Base-by-base conservation (phyloP, 1,284 basidiomycete genomes). In the Malassezia sp. region DNA sequence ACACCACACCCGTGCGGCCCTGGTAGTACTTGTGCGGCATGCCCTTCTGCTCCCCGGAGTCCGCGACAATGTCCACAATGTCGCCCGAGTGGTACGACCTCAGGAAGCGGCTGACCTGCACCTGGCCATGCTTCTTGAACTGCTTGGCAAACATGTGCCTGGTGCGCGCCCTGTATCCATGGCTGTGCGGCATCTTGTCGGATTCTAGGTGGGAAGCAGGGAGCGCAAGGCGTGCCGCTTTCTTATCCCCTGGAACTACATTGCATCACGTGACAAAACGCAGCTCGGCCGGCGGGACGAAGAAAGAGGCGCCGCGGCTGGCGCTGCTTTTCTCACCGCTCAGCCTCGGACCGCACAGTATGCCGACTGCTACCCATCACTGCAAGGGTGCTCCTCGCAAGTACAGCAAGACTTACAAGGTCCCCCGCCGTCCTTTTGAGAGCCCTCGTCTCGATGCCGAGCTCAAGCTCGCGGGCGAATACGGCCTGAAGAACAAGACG, bases 61-160 rank as follows among this genome's bases (percentile, higher is more conserved):
- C 96, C 67, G 91, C 91, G 78, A 93, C 93, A 80, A 97, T 97
- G 78, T 97, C 91, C 67, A 99, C 91, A 71, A 97, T 95, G 75
- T 99, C 91, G 60, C 91, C 91, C 61, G 96, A 80, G 67, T 82
- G 81, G 82, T 84, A 99, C 76, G 81, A 80, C 72, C 83, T 80
- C 71, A 97, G 77, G 81, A 81, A 97, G 42, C 89, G 96, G 62
- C 89, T 88, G 71, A 96, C 63, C 73, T 85, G 85, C 59, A 91
- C 79, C 67, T 80, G 80, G 71, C 91, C 90, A 74, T 88, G 83
- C 72, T 93, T 88, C 90, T 72, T 61, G 59, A 62, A 62, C 44
- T 60, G 57, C 45, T 57, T 57, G 53, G 60, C 59, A 59, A 97
- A 97, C 86, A 97, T 93, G 78, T 95, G 78, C 81, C 91, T 89